phyloP scores from a whole-genome alignment of 1,139 yeast species.

The Taphrina wiesneri region DNA sequence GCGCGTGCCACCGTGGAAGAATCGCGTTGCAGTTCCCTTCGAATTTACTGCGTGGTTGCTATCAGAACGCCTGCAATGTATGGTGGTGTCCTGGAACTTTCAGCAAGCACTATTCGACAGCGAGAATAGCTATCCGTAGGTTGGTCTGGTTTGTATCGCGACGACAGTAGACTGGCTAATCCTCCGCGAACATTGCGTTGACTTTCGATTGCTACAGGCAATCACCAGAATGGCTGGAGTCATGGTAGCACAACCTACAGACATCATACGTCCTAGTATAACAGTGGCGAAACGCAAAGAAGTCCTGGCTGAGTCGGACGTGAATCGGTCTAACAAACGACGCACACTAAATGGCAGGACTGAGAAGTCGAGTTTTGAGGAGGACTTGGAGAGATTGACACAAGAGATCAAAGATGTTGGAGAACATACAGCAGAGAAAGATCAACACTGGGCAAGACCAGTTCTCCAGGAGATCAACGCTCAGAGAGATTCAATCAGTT shows the following conservation, averaged over 20 bases:
- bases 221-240: neutral
- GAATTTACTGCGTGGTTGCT: too few relatives aligned
- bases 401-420: slow-evolving; percentile 42
- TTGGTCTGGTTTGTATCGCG: too few relatives aligned
- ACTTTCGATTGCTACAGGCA: neutral
- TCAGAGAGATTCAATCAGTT: slow-evolving; percentile 55
- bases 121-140: too few relatives aligned
- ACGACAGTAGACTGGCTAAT: too few relatives aligned
- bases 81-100: too few relatives aligned
- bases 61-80: neutral
- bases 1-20: slow-evolving; percentile 2
- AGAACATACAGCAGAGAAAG: slow-evolving; percentile 43
- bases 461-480: slow-evolving; percentile 56
- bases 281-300: slow-evolving; percentile 21
- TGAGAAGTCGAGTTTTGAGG: slow-evolving; percentile 48
- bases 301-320: slow-evolving; percentile 9
- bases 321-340: slow-evolving; percentile 3
- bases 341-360: neutral
- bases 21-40: neutral
- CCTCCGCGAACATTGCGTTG: too few relatives aligned
- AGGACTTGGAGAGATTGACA: slow-evolving; percentile 53
- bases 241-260: slow-evolving; percentile 8
- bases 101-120: too few relatives aligned
- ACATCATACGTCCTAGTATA: neutral
- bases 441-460: slow-evolving; percentile 67